Base-by-base conservation (phyloP, 768 basidiomycete species). In the Pulveroboletus frians region DNA sequence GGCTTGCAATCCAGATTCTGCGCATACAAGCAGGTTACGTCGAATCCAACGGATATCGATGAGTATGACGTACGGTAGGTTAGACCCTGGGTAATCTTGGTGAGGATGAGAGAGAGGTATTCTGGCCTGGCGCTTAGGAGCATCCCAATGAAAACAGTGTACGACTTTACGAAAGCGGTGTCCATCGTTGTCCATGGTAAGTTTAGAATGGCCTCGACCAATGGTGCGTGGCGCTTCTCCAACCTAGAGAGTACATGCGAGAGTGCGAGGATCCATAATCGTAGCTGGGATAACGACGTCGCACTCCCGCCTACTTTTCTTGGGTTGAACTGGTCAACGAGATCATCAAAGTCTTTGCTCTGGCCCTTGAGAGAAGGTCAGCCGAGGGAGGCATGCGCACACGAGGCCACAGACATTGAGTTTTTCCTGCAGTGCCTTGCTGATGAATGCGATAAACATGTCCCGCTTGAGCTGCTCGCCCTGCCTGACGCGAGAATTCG, bases 111-210 rank as follows among this genome's bases (percentile, higher is more conserved):
- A 20, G 85, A 85, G 29, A 95, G 76, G 69, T 95, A 97, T 70
- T 96, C 92, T 51, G 94, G 90, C 53, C 87, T 74, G 20, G 95
- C 91, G 53, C 88, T 92, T 57, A 95, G 79, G 35, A 99, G 80
- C 74, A 94, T 90, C 23, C 91, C 89, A 41, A 92, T 80, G 64
- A 96, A 96, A 31, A 86, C 78, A 27, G 85, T 86, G 69, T 95
- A 97, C 5, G 85, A 83, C 68, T 85, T 87, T 45, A 94, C 92
- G 55, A 95, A 88, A 30, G 73, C 71, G 29, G 79, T 79, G 61
- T 95, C 93, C 69, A 92, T 81, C n/a, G 83, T 88, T 14, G 88
- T 85, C 96, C 96, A 99, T 11, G 92, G 91, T 61, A 97, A 76
- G 53, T 76, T 77, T 37, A 97, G 75, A 50, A 98, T 80, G 13